phyloP scores from a whole-genome alignment of 2,329 filamentous ascomycete genomes.

The Fusarium zealandicum region DNA sequence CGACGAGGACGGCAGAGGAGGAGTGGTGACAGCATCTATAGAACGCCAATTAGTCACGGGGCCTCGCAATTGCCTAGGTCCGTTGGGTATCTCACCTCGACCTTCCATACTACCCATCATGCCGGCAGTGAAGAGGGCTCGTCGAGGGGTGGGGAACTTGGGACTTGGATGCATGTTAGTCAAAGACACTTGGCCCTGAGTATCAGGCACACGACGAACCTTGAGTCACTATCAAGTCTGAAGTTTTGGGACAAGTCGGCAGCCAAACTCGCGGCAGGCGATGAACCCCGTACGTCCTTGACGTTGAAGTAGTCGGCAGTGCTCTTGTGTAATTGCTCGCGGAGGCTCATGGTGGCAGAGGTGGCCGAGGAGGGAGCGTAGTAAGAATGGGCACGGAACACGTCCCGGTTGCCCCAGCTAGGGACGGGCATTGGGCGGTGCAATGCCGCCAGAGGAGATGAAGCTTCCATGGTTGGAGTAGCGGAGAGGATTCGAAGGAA shows the following conservation, averaged over 20 bases:
- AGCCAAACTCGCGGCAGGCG: constrained; percentile 87
- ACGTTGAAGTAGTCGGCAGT: constrained; percentile 81
- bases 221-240: constrained; percentile 82
- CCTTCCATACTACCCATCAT: constrained; percentile 48
- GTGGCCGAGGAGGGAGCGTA: constrained; percentile 63
- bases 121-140: constrained; percentile 51
- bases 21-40: constrained; percentile 79
- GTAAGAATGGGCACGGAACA: constrained; percentile 60
- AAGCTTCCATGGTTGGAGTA: constrained; percentile 77
- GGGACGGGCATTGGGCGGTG: constrained; percentile 71
- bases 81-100: constrained; percentile 43
- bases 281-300: constrained; percentile 82
- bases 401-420: constrained; percentile 65
- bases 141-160: constrained; percentile 51
- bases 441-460: constrained; percentile 93
- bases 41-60: constrained; percentile 34
- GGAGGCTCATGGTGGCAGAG: constrained; percentile 76
- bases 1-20: constrained; percentile 83
- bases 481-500: constrained; percentile 28
- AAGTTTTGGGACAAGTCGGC: constrained; percentile 98
- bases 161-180: constrained; percentile 44
- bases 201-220: constrained; percentile 63
- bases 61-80: neutral
- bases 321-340: constrained; percentile 71
- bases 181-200: constrained; percentile 10